Percentiles rank a stretch among this genome's conserved stretches.
Evolutionary conservation across 2,329 filamentous ascomycete species (phyloP).

Genomic region (Chrysoporthe puriensis): DNA sequence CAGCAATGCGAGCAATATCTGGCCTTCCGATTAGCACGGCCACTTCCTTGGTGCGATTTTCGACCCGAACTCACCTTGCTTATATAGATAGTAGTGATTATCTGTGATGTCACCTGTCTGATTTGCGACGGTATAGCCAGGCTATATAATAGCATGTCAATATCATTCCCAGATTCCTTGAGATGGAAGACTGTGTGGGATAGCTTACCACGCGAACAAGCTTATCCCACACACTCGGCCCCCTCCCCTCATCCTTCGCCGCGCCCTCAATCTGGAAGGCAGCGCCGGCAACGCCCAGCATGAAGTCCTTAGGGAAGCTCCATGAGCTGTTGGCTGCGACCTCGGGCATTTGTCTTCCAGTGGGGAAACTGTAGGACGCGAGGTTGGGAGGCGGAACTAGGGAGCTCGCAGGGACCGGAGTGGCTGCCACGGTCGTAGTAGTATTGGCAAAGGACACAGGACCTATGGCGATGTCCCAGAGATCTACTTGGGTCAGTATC

Average conservation of each 20-base stretch:
- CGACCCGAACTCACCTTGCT: conserved; percentile 17
- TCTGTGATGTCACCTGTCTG: conserved; percentile 22
- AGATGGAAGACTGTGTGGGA: too few relatives aligned
- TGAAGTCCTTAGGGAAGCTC: conserved; percentile 25
- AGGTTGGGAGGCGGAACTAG: conserved; percentile 30
- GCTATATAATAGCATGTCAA: not conserved
- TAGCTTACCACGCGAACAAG: conserved; percentile 8
- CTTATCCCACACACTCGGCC: conserved; percentile 22
- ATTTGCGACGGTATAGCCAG: conserved; percentile 19
- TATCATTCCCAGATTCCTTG: not conserved
- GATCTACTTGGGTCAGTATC: conserved; percentile 8
- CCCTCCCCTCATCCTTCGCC: conserved; percentile 22
- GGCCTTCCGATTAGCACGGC: not conserved
- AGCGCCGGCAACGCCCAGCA: conserved; percentile 19
- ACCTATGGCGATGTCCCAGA: conserved; percentile 18
- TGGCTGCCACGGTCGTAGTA: conserved; percentile 18
- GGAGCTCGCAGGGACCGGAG: conserved; percentile 17
- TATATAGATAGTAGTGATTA: conserved; percentile 26
- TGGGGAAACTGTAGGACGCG: conserved; percentile 42
- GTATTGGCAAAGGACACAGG: conserved; percentile 21
- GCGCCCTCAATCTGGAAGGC: conserved; percentile 23
- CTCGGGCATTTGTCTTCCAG: conserved; percentile 16
- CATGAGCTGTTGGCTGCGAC: conserved; percentile 16
- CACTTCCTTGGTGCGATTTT: too few relatives aligned
- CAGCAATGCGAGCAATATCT: conserved; percentile 24